Evolutionary conservation across 495 filamentous ascomycete genomes (phyloP).

Genomic region (Penicillium pancosmium): DNA sequence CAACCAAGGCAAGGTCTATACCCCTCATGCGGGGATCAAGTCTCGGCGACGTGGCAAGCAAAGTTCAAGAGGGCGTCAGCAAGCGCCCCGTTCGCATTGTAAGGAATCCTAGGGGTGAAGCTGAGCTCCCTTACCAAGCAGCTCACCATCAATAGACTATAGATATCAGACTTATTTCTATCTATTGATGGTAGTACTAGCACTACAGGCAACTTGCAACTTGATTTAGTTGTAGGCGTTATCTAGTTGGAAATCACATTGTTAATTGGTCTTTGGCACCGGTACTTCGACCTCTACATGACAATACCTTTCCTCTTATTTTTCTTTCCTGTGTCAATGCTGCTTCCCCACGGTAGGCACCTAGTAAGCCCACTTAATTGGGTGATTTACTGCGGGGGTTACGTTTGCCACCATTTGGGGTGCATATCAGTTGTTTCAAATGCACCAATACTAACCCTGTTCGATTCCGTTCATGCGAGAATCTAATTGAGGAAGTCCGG

Average conservation of each 20-base stretch:
- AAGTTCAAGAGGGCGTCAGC: background rate
- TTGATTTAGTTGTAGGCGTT: no score
- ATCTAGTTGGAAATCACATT: no score
- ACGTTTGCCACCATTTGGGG: background rate
- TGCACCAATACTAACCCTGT: background rate
- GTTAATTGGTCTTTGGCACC: no score
- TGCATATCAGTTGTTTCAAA: background rate
- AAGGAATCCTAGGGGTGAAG: background rate
- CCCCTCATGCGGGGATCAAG: slow-evolving; percentile 5
- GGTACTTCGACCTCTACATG: no score
- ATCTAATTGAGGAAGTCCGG: background rate
- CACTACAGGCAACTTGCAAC: no score
- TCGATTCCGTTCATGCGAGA: background rate
- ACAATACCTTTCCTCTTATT: no score
- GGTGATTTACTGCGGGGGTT: background rate
- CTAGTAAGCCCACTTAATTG: background rate
- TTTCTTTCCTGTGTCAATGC: no score
- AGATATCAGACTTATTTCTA: no score
- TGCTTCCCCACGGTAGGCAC: no score
- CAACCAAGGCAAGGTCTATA: background rate
- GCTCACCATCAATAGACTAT: no score
- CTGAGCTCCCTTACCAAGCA: background rate
- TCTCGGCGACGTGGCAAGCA: background rate
- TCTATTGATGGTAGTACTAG: no score
- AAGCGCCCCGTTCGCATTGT: background rate